Percentiles rank a stretch among this genome's conserved stretches.
Evolutionary conservation across 1,284 basidiomycete genomes (phyloP).

Genomic region (Trametes hirsuta): DNA sequence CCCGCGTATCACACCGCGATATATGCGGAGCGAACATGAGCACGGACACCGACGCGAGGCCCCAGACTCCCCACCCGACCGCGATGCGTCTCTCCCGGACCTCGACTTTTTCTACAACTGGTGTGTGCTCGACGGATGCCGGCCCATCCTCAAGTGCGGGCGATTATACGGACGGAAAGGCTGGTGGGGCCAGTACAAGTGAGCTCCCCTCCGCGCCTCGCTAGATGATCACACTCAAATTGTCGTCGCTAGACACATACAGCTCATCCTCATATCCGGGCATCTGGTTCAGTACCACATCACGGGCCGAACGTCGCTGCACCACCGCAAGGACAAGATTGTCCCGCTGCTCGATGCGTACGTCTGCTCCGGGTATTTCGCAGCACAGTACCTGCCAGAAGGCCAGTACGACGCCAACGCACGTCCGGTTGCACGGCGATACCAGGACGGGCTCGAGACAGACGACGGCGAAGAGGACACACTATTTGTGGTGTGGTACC

Average conservation of each 20-base stretch:
- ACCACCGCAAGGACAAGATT: conserved; percentile 49
- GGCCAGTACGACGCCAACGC: conserved; percentile 62
- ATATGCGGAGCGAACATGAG: conserved; percentile 43
- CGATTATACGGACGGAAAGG: conserved; percentile 72
- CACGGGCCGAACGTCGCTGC: conserved; percentile 49
- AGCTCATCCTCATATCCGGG: conserved; percentile 68
- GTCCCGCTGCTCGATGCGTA: conserved; percentile 77
- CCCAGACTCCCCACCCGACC: conserved; percentile 53
- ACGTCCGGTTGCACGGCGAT: conserved; percentile 61
- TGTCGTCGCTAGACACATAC: conserved; percentile 54
- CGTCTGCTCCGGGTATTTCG: conserved; percentile 76
- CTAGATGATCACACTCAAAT: conserved; percentile 1
- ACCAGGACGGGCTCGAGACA: conserved; percentile 78
- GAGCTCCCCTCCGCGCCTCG: conserved; percentile 22
- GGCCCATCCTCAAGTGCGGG: conserved; percentile 71
- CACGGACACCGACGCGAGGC: conserved; percentile 42
- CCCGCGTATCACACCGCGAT: conserved; percentile 58
- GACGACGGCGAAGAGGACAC: conserved; percentile 78
- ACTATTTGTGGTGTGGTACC: conserved; percentile 74
- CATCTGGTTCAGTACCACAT: conserved; percentile 68
- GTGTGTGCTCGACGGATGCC: conserved; percentile 79
- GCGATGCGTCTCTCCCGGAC: conserved; percentile 55
- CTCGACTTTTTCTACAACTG: conserved; percentile 75
- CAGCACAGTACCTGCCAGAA: conserved; percentile 62
- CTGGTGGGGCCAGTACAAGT: conserved; percentile 73